Percentiles rank a stretch among this genome's conserved stretches.
Evolutionary conservation across 148 eudicot genomes (phyloP).

Genomic region (Rhododendron mucronatum): DNA sequence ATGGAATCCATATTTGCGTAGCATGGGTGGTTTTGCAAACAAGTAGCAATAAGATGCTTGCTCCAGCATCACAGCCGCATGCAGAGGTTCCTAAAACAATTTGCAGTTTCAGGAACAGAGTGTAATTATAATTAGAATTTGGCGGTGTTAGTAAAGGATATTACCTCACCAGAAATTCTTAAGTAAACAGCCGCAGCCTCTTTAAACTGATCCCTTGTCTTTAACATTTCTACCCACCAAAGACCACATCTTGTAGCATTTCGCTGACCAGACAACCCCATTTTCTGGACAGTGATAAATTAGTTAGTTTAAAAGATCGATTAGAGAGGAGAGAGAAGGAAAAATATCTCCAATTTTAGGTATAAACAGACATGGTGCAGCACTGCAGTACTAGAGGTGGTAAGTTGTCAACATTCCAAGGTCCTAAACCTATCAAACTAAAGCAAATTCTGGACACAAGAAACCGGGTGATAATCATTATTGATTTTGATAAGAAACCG

Average conservation of each 20-base stretch:
- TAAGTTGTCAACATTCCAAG: background rate
- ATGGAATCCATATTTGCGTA: slow-evolving; percentile 96
- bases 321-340: background rate
- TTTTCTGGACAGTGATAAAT: slow-evolving; percentile 43
- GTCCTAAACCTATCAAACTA: background rate
- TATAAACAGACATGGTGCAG: background rate
- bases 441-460: background rate
- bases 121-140: background rate
- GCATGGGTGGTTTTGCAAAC: slow-evolving; percentile 72
- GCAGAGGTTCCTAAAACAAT: slow-evolving; percentile 66
- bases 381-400: background rate
- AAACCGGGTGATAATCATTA: background rate
- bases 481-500: background rate
- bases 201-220: slow-evolving; percentile 72
- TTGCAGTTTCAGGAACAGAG: slow-evolving; percentile 23
- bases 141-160: slow-evolving; percentile 15
- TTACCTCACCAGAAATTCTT: slow-evolving; percentile 99
- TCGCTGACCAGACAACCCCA: slow-evolving; percentile 63
- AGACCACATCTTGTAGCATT: slow-evolving; percentile 91
- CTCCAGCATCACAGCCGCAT: slow-evolving; percentile 93
- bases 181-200: slow-evolving; percentile 93
- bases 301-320: background rate
- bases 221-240: slow-evolving; percentile 98
- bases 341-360: background rate
- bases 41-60: slow-evolving; percentile 98